Evolutionary conservation across 2,329 filamentous ascomycete species (phyloP), one percentile per base, ranked within the genome.

Genomic region (Alternaria triticimaculans): DNA sequence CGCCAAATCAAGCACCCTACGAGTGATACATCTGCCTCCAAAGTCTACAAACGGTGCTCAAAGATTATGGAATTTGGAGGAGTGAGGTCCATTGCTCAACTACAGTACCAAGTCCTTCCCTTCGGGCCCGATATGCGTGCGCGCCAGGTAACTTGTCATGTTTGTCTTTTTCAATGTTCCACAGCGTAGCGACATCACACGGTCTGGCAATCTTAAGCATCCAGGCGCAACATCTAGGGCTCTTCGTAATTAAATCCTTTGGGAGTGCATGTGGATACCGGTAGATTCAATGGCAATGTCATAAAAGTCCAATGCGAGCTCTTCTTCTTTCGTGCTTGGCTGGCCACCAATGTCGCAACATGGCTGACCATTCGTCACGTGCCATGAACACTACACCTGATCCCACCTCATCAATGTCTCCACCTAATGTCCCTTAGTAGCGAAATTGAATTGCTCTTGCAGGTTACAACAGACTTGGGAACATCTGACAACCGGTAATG

Each of bases 161-260:
- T 26, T 44, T 20, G 15, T 44, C n/a, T 10, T 41, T 15, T 41
- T 15, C 33, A 44, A 28, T 18, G 15, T 44, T 55, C n/a, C 14
- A 48, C n/a, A 37, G 53, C 53, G 37, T 23, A 55, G 37, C 53
- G 53, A 55, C 44, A 55, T 55, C 53, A 44, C 21, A 28, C 15
- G 25, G 8, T n/a, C n/a, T 53, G 15, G 37, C 37, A 41, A 44
- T 55, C 14, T 55, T 44, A 37, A 25, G 37, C 53, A 55, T 55
- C 12, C 11, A 44, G 53, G 53, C 53, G 33, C 23, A 55, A 33
- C 11, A n/a, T 28, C 6, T 41, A 41, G 20, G 33, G 53, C 6
- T 44, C 25, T 55, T 55, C 37, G 30, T 55, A 43, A 26, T 28
- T 7, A 26, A n/a, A 23, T 5, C 25, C 10, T 55, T 28, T 28